These are phyloP conservation scores for Blakeslea trispora DNA, from an alignment of 371 early-diverging fungal species.

Conservation along the genomic window DNA sequence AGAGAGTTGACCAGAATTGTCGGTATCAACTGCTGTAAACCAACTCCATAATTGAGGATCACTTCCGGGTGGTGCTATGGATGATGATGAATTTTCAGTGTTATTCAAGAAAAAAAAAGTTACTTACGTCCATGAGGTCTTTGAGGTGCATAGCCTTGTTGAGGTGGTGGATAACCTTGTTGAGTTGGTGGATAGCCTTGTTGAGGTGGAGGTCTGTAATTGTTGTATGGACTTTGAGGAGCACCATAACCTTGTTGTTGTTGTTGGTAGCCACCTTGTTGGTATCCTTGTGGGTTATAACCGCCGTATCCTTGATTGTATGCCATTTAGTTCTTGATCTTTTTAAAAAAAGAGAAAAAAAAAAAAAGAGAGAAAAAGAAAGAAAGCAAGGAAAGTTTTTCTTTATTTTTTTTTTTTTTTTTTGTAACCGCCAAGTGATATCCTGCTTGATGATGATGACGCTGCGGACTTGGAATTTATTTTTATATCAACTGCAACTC, in stretches of 20 bases:
- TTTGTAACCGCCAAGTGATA: background rate
- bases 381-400: background rate
- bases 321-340: constrained; percentile 5
- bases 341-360: background rate
- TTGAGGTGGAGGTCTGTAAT: constrained; percentile 2
- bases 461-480: too few species aligned
- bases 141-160: constrained; percentile 12
- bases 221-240: constrained; percentile 9
- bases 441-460: background rate
- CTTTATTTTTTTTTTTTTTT: background rate
- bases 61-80: constrained; percentile 39
- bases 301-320: constrained; percentile 13
- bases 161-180: constrained; percentile 5
- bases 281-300: constrained; percentile 1
- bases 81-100: background rate
- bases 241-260: constrained; percentile 15
- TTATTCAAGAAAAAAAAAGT: background rate
- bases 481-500: background rate
- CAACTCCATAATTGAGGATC: constrained; percentile 63
- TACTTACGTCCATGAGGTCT: constrained; percentile 5
- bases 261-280: constrained; percentile 19
- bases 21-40: constrained; percentile 77
- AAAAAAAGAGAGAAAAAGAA: constrained; percentile 2
- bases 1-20: constrained; percentile 47
- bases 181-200: constrained; percentile 13